phyloP scores from a whole-genome alignment of 1,139 yeast genomes.

The Geotrichum macrosporum region DNA sequence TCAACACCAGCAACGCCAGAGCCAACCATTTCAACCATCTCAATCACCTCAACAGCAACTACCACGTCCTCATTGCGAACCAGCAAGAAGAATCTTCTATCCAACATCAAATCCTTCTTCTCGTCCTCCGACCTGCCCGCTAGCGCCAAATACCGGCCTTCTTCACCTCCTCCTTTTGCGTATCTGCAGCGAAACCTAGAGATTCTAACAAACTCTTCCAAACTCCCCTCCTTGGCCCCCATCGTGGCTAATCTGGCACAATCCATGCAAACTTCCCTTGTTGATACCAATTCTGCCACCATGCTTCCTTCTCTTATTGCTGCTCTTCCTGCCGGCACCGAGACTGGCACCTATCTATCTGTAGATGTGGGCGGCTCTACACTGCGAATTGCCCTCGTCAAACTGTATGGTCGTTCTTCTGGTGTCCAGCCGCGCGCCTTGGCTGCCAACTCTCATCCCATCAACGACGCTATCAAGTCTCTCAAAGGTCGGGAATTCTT shows the following conservation, averaged over 20 bases:
- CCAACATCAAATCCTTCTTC: neutral
- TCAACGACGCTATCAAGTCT: constrained; percentile 43
- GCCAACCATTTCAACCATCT: neutral
- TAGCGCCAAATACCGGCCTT: neutral
- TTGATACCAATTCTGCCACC: constrained; percentile 21
- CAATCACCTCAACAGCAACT: neutral
- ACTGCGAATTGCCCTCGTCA: constrained; percentile 74
- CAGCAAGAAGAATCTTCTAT: neutral
- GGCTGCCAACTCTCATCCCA: constrained; percentile 14
- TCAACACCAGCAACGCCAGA: neutral
- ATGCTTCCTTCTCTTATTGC: constrained; percentile 79
- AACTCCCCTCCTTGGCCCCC: constrained; percentile 21
- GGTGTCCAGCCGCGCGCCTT: constrained; percentile 37
- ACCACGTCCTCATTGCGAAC: too few species aligned
- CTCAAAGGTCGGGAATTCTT: constrained; percentile 58
- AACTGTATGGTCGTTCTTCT: constrained; percentile 65
- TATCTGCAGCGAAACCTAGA: constrained; percentile 1
- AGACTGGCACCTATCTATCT: constrained; percentile 68
- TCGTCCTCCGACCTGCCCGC: neutral
- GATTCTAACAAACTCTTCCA: constrained; percentile 3
- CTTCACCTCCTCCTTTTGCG: neutral
- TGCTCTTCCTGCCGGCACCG: constrained; percentile 67
- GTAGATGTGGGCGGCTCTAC: constrained; percentile 71
- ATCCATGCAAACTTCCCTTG: constrained; percentile 21
- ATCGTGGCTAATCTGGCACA: constrained; percentile 24